phyloP scores from a whole-genome alignment of 2,329 filamentous ascomycete genomes.

The Fusarium pseudograminearum region DNA sequence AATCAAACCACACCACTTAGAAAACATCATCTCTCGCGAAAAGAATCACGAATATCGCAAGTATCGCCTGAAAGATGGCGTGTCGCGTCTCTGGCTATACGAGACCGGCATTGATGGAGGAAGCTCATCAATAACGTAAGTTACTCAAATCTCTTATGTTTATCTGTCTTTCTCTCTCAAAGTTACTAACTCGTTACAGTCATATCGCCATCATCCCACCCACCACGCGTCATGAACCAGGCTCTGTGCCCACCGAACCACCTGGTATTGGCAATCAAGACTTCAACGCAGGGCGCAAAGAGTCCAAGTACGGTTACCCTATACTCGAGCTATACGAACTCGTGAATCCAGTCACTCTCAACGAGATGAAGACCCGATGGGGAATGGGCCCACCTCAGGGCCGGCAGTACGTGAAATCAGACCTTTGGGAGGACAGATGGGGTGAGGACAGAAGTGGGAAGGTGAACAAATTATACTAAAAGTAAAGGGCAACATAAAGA shows the following conservation, averaged over 20 bases:
- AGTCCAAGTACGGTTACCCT: conserved; percentile 47
- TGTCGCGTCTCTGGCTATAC: conserved; percentile 47
- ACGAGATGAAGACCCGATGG: conserved; percentile 45
- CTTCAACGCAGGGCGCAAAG: conserved; percentile 47
- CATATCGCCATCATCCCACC: conserved; percentile 32
- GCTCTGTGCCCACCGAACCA: conserved; percentile 38
- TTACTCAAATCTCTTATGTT: not conserved
- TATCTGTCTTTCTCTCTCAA: not conserved
- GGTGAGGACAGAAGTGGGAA: conserved; percentile 8
- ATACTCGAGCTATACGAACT: conserved; percentile 46
- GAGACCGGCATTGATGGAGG: conserved; percentile 35
- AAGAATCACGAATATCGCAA: conserved; percentile 49
- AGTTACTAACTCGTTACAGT: not conserved
- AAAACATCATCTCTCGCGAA: conserved; percentile 36
- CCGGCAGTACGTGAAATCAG: conserved; percentile 39
- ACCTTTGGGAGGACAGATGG: conserved; percentile 46
- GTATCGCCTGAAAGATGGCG: conserved; percentile 41
- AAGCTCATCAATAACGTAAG: conserved; percentile 43
- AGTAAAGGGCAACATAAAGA: no score
- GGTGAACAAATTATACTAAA: conserved; percentile 7
- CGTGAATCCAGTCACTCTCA: conserved; percentile 35
- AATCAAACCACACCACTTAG: conserved; percentile 39
- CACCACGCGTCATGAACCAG: conserved; percentile 19
- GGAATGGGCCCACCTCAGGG: conserved; percentile 47
- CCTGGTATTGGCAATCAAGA: conserved; percentile 48